Base-by-base conservation (phyloP, 441 rosid genomes). In the Gossypium davidsonii region DNA sequence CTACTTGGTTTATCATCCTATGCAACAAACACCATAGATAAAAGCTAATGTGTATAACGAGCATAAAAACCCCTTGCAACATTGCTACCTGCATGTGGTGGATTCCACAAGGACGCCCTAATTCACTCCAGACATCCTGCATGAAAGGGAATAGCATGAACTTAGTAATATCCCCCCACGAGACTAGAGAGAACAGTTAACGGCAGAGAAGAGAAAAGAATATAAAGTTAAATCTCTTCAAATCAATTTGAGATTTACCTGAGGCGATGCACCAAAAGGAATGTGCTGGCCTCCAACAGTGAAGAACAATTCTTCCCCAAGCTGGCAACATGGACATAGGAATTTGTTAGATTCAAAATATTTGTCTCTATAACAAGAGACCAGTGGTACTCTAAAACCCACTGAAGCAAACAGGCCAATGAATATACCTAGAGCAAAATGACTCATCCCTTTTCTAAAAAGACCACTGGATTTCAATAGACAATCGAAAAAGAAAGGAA, bases 71-170 rank as follows among this genome's bases (percentile, higher is more conserved):
- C 44, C 46, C 75, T 63, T 26, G 15, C 70, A 57, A 52, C 48
- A 60, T 61, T 0, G 46, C 37, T 77, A 91, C 99, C 98, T 93
- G 98, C 84, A 93, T 95, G 64, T 94, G 98, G 78, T 95, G 93
- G 74, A 95, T 90, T 70, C 98, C 99, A 84, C 98, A 93, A 26
- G 99, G 99, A 66, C 98, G 95, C 70, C 98, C 99, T 82, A 95
- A 79, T 74, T 95, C 98, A 72, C 95, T 91, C 99, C 98, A 95
- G 67, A 95, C 87, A 86, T 95, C 99, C 98, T 95, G 88, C 83
- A 81, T 15, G 17, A 21, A 75, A 44, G 44, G 71, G 25, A 37
- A 74, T 39, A 64, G 1, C 3, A 11, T 44, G 44, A 57, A 48
- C 34, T 18, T 34, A 64, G 57, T 6, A 60, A 8, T 46, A 61